Evolutionary conservation across 2,329 filamentous ascomycete species (phyloP), one percentile per base, ranked within the genome.

Genomic region (Daldinia sp.): DNA sequence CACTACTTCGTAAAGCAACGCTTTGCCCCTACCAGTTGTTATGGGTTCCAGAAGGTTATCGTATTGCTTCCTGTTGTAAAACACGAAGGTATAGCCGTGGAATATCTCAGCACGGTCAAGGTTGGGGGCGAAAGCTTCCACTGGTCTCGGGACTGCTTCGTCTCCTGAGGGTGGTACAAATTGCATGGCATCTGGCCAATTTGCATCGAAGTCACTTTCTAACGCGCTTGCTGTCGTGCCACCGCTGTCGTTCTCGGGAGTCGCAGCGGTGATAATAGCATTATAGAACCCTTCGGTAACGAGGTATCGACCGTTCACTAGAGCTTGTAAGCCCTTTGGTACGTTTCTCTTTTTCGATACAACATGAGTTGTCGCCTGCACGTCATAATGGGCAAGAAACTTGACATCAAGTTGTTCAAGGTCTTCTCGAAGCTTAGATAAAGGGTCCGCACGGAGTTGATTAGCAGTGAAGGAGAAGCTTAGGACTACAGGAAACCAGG

Each of bases 351-450:
- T 98, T 78, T 90, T 92, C 6, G 93, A 90, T 37, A 98, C 89
- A 10, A 97, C 92, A 79, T 98, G 94, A 0, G 95, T 97, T 0
- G 95, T 98, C 30, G 87, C 82, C 15, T 83, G 85, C 28, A 86
- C 82, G 26, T 92, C 82, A 78, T 93, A 98, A 3, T 94, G 90
- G 48, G 88, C 84, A 13, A 92, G 83, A 13, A 93, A 90, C 79
- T 98, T 98, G 79, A 98, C 90, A 77, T 97, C 96, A n/a, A 97
- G 85, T 50, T 90, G 88, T 77, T 97, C 93, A 18, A 98, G 87
- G 60, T 86, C 86, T 35, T 87, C 82, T 69, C 88, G 88, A 28
- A 94, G 85, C 18, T 83, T 82, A 1, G 83, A 81, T 61, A 94
- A 83, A 1, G 90, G 88, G 73, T 91, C 88, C 67, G 85, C 84